Evolutionary conservation across 2,329 filamentous ascomycete species (phyloP).

Genomic region (Lithohypha guttulata): DNA sequence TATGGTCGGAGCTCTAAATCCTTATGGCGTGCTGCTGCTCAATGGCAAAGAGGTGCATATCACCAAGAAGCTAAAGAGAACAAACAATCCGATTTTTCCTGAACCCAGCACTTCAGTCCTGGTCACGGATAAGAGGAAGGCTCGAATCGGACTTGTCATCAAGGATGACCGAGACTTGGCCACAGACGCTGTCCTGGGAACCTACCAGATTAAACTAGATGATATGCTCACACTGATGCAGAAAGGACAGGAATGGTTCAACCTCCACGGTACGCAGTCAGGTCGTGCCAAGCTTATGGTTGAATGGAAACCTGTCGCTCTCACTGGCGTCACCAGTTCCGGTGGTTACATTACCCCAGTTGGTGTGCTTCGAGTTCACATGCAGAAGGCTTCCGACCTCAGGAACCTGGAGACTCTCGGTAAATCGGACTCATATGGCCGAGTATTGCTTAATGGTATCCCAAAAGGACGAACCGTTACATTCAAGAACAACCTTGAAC

Average conservation of each 20-base stretch:
- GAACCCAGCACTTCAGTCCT: slow-evolving; percentile 88
- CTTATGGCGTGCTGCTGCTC: slow-evolving; percentile 76
- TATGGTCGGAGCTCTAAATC: slow-evolving; percentile 79
- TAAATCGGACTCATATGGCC: slow-evolving; percentile 91
- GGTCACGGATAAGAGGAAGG: slow-evolving; percentile 83
- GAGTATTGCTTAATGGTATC: slow-evolving; percentile 78
- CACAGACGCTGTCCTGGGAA: slow-evolving; percentile 74
- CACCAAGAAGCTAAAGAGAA: slow-evolving; percentile 88
- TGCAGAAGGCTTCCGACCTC: slow-evolving; percentile 69
- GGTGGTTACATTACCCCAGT: slow-evolving; percentile 89
- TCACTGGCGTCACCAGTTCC: slow-evolving; percentile 67
- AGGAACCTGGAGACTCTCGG: slow-evolving; percentile 91
- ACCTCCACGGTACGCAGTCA: slow-evolving; percentile 65
- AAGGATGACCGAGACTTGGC: slow-evolving; percentile 88
- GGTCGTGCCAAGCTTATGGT: slow-evolving; percentile 83
- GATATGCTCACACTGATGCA: slow-evolving; percentile 85
- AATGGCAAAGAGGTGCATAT: slow-evolving; percentile 86
- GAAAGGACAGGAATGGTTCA: slow-evolving; percentile 95
- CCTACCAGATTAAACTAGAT: slow-evolving; percentile 89
- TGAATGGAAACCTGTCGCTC: slow-evolving; percentile 88
- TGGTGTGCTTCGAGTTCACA: slow-evolving; percentile 89
- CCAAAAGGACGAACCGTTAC: slow-evolving; percentile 89
- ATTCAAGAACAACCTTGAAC: slow-evolving; percentile 89
- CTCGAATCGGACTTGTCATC: slow-evolving; percentile 81
- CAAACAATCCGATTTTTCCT: slow-evolving; percentile 94